These are phyloP conservation scores for Allium cepa DNA, from an alignment of 106 monocot genomes.

Conservation along the genomic window DNA sequence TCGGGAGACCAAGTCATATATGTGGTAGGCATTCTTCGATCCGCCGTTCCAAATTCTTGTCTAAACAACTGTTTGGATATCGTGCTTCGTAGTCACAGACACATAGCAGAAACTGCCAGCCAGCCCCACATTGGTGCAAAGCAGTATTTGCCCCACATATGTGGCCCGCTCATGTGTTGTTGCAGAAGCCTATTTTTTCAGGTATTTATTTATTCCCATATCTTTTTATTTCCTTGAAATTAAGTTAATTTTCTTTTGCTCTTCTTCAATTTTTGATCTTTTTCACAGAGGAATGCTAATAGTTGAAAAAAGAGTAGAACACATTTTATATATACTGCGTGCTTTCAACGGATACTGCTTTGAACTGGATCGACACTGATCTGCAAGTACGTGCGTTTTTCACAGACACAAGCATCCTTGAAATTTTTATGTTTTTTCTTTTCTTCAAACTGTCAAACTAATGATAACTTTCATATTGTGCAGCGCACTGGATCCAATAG, in stretches of 20 bases:
- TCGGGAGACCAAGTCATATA: too few species aligned
- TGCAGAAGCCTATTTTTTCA: slow-evolving; percentile 49
- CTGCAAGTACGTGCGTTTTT: slow-evolving; percentile 41
- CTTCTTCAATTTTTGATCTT: not conserved
- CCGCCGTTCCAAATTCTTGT: slow-evolving; percentile 32
- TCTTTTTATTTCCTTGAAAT: not conserved
- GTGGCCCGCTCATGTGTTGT: slow-evolving; percentile 46
- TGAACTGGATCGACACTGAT: slow-evolving; percentile 71
- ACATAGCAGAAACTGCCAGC: slow-evolving; percentile 18
- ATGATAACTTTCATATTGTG: slow-evolving; percentile 5
- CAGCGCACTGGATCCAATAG: slow-evolving; percentile 64
- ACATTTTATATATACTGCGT: slow-evolving; percentile 51
- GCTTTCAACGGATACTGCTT: slow-evolving; percentile 79
- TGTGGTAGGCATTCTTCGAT: too few species aligned
- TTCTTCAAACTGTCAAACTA: not conserved
- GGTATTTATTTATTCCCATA: slow-evolving; percentile 25
- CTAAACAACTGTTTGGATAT: slow-evolving; percentile 22
- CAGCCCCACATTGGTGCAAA: slow-evolving; percentile 30
- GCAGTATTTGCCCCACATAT: slow-evolving; percentile 61
- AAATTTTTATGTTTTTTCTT: not conserved
- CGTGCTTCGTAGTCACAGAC: slow-evolving; percentile 25
- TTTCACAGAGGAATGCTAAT: slow-evolving; percentile 33
- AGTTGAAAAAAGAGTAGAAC: slow-evolving; percentile 90
- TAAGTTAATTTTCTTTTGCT: too few species aligned
- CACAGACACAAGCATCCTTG: not conserved